Base-by-base conservation (phyloP, 768 basidiomycete genomes). In the Boletus coccyginus region DNA sequence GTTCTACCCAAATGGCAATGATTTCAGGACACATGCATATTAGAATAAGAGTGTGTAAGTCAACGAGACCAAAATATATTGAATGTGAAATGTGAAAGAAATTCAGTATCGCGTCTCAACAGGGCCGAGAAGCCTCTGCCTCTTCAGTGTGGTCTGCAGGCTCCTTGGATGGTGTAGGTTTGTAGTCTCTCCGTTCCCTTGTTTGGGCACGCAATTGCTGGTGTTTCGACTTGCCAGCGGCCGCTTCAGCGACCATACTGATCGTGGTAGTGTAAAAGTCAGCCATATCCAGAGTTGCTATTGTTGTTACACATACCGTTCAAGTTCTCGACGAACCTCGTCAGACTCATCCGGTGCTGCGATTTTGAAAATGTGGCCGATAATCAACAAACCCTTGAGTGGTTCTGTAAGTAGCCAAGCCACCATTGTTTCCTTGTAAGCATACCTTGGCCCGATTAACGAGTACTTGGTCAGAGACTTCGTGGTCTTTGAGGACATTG, bases 281-380 rank as follows among this genome's bases (percentile, higher is more conserved):
- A 61, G 48, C 8, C 35, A 41, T 27, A 29, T 52, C 38, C 16
- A 39, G 5, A 39, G 5, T 10, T 5, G 29, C 11, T 10, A 27
- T 31, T 24, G 31, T 19, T 32, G n/a, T 10, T 51, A 14, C 7
- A 69, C 85, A 29, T 63, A 92, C 90, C 94, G 78, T 74, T 99
- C 97, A 19, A 99, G 83, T 72, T 98, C 94, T 46, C 97, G 82
- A 27, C 97, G 85, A 66, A 97, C 97, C 68, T 90, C 89, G 66
- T 97, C 95, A 9, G 91, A 87, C 68, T 92, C 94, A 67, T 98
- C 96, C 3, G 97, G 90, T 32, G 80, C 68, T 0, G 90, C 82
- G 5, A 80, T 74, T 71, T 95, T 96, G 80, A 98, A 96, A 62
- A 96, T 86, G 16, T 88, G 88, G 8, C 96, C 97, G 35, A 90